These are phyloP conservation scores for Exophiala calicioides DNA, from an alignment of 2,329 filamentous ascomycete species.

Conservation along the genomic window DNA sequence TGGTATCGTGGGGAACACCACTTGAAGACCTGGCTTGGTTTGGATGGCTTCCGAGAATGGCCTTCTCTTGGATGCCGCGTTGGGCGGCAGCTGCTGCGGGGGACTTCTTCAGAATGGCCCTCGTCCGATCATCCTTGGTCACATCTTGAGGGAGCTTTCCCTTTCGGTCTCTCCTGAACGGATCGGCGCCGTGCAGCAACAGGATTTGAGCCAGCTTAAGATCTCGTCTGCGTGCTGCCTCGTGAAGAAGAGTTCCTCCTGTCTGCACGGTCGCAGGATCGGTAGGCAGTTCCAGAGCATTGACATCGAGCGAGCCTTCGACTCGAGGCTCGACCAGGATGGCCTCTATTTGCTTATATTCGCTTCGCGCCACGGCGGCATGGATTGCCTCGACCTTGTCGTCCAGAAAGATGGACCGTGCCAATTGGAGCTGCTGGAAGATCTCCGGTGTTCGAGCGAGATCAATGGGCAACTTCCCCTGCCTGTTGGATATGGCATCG, in stretches of 20 bases:
- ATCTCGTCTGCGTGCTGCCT: slow-evolving; percentile 86
- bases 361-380: slow-evolving; percentile 67
- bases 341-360: slow-evolving; percentile 76
- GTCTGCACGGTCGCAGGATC: slow-evolving; percentile 74
- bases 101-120: slow-evolving; percentile 86
- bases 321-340: slow-evolving; percentile 82
- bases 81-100: slow-evolving; percentile 93
- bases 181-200: slow-evolving; percentile 90
- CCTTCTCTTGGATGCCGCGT: slow-evolving; percentile 94
- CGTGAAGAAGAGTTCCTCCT: slow-evolving; percentile 91
- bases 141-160: slow-evolving; percentile 95
- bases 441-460: slow-evolving; percentile 90
- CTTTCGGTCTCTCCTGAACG: slow-evolving; percentile 90
- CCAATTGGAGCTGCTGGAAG: slow-evolving; percentile 90
- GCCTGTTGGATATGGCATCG: slow-evolving; percentile 80
- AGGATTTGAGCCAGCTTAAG: slow-evolving; percentile 84
- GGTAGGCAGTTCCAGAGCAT: slow-evolving; percentile 83
- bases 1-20: slow-evolving; percentile 56
- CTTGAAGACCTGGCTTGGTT: slow-evolving; percentile 41
- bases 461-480: slow-evolving; percentile 83
- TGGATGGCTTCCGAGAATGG: slow-evolving; percentile 76
- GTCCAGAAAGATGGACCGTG: slow-evolving; percentile 86
- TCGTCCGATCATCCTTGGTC: slow-evolving; percentile 88
- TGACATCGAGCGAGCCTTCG: slow-evolving; percentile 86
- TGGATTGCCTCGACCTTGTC: slow-evolving; percentile 82